These are phyloP conservation scores for Quambalaria eucalypti DNA, from an alignment of 1,284 basidiomycete species.

Conservation along the genomic window DNA sequence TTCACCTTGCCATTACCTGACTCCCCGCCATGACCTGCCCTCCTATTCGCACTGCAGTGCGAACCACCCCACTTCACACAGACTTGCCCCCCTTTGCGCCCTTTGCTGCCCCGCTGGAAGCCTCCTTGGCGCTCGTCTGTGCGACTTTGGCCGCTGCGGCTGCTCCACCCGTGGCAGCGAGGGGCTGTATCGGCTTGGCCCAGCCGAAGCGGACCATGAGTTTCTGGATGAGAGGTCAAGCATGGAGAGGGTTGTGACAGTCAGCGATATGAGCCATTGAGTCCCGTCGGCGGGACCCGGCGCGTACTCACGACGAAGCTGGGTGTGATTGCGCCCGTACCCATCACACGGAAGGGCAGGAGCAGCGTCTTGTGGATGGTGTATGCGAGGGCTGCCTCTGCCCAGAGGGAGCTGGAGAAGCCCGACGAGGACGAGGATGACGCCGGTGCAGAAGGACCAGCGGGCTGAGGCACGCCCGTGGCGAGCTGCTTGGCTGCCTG, in stretches of 20 bases:
- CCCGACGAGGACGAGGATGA: background rate
- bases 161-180: background rate
- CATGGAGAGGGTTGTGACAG: background rate
- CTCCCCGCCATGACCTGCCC: too few species aligned
- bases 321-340: constrained; percentile 81
- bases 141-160: background rate
- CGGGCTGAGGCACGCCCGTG: background rate
- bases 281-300: background rate
- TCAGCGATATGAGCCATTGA: background rate
- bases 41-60: too few species aligned
- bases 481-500: constrained; percentile 2
- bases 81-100: background rate
- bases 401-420: constrained; percentile 55
- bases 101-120: background rate
- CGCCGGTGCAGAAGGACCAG: background rate
- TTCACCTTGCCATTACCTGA: too few species aligned
- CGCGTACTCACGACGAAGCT: constrained; percentile 55
- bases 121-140: background rate
- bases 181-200: constrained; percentile 15
- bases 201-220: constrained; percentile 35
- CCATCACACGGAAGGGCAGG: constrained; percentile 76
- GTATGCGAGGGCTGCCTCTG: constrained; percentile 85
- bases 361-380: constrained; percentile 91
- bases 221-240: constrained; percentile 6
- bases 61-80: too few species aligned